Evolutionary conservation across 441 rosid species (phyloP), one percentile per base, ranked within the genome.

Genomic region (Capsella rubella): DNA sequence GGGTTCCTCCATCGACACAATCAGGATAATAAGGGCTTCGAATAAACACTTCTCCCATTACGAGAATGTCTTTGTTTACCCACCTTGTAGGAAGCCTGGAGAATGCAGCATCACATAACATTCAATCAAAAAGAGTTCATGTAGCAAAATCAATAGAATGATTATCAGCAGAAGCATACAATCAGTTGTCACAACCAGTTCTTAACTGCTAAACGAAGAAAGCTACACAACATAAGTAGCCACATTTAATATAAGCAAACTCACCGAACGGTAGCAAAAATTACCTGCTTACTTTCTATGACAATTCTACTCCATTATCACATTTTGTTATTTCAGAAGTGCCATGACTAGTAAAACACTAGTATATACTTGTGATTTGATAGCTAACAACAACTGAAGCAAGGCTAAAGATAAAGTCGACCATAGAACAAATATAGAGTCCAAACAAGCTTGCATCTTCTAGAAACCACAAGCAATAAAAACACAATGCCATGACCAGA

Each of bases 21-120:
- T 89, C 92, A 9, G 92, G 79, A 59, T 79, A 78, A 82, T 93
- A 93, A 28, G 96, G 97, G 78, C 89, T 89, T 76, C 74, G 71
- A 62, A 93, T 85, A 59, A 87, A 86, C 67, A 91, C 96, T 74
- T 88, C 89, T 65, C 85, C 81, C 90, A 84, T 80, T 64, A 87
- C 96, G 71, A 91, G 83, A 52, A 93, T 91, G 69, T 62, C 84
- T 49, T 83, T 88, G 78, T 88, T 87, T 53, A 82, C 89, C 97
- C 98, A 91, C 60, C 85, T 80, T 49, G 89, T 94, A 50, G 87
- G 88, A 81, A 84, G 87, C 87, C 96, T 91, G 85, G 39, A 80
- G 57, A 29, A 72, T 27, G n/a, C 45, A 73, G 29, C 69, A 78
- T 18, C 57, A 25, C 65, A 47, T 56, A 35, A 8, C 27, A 50